A percentile compares a stretch with the other conserved stretches of the same genome.
phyloP scores from a whole-genome alignment of 192 early-diverging fungal species.

The Mortierella hygrophila region DNA sequence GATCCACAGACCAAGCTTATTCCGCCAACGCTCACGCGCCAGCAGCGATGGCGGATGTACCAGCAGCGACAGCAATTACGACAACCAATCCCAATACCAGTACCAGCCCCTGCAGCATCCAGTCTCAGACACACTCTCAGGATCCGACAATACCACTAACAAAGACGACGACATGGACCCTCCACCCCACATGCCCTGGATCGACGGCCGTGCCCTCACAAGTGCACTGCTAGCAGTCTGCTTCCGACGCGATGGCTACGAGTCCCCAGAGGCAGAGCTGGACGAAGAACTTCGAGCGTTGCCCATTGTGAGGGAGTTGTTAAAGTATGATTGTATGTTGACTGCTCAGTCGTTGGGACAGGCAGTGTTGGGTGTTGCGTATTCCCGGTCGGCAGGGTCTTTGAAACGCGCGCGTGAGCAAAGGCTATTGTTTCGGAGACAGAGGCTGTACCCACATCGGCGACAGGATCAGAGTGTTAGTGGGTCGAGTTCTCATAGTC shows the following conservation, averaged over 20 bases:
- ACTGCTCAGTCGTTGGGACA: slow-evolving; percentile 49
- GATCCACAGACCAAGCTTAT: slow-evolving; percentile 14
- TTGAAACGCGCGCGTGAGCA: slow-evolving; percentile 17
- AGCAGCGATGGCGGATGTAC: slow-evolving; percentile 1
- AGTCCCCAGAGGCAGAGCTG: slow-evolving; percentile 24
- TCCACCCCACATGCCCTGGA: slow-evolving; percentile 38
- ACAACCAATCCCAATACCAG: neutral
- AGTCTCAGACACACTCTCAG: neutral
- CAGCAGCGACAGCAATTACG: neutral
- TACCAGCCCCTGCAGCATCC: neutral
- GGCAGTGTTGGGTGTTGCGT: slow-evolving; percentile 34
- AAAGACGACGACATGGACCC: neutral
- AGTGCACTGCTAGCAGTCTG: slow-evolving; percentile 46
- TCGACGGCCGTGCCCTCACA: slow-evolving; percentile 49
- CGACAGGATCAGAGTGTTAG: neutral
- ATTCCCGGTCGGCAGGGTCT: slow-evolving; percentile 27
- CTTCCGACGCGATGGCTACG: slow-evolving; percentile 42
- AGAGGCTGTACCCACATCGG: neutral
- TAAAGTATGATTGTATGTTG: slow-evolving; percentile 55
- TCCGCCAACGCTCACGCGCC: slow-evolving; percentile 15
- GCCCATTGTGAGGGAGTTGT: slow-evolving; percentile 34
- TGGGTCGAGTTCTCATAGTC: neutral
- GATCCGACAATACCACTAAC: neutral
- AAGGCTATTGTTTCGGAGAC: neutral
- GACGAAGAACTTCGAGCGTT: slow-evolving; percentile 32